These are phyloP conservation scores for Backusella tarrabulga DNA, from an alignment of 192 early-diverging fungal species.

Conservation along the genomic window DNA sequence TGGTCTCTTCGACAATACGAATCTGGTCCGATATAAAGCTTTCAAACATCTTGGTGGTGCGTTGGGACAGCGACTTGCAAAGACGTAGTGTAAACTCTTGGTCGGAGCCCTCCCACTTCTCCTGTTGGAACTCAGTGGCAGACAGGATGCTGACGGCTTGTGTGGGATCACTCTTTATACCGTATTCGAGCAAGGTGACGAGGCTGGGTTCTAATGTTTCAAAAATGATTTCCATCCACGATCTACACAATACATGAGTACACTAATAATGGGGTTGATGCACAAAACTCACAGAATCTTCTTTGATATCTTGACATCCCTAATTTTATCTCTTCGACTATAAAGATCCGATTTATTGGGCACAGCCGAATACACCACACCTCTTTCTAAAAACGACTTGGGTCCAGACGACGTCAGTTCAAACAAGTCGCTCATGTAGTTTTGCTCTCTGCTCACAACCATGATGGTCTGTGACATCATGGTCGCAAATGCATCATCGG, in stretches of 20 bases:
- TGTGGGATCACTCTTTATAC: slow-evolving; percentile 67
- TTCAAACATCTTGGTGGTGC: slow-evolving; percentile 72
- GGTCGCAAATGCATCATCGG: slow-evolving; percentile 52
- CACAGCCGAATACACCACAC: slow-evolving; percentile 31
- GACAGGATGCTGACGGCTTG: slow-evolving; percentile 86
- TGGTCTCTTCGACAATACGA: slow-evolving; percentile 87
- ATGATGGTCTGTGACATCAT: slow-evolving; percentile 59
- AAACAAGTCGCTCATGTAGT: slow-evolving; percentile 89
- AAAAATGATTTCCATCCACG: slow-evolving; percentile 80
- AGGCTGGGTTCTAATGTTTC: slow-evolving; percentile 71
- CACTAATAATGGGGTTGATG: too few species aligned
- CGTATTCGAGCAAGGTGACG: slow-evolving; percentile 71
- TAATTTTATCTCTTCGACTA: slow-evolving; percentile 49
- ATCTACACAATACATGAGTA: slow-evolving; percentile 44
- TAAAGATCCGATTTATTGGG: slow-evolving; percentile 45
- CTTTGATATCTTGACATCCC: slow-evolving; percentile 71
- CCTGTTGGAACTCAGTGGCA: slow-evolving; percentile 64
- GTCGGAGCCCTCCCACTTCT: slow-evolving; percentile 68
- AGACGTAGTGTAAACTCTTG: slow-evolving; percentile 70
- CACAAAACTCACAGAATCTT: slow-evolving; percentile 54
- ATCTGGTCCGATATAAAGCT: slow-evolving; percentile 87
- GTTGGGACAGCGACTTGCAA: slow-evolving; percentile 61
- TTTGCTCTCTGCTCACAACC: slow-evolving; percentile 83
- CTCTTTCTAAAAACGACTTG: slow-evolving; percentile 46
- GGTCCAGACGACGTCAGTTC: slow-evolving; percentile 52